Base-by-base conservation (phyloP, 2,329 filamentous ascomycete species). In the Fusarium nelsonii region DNA sequence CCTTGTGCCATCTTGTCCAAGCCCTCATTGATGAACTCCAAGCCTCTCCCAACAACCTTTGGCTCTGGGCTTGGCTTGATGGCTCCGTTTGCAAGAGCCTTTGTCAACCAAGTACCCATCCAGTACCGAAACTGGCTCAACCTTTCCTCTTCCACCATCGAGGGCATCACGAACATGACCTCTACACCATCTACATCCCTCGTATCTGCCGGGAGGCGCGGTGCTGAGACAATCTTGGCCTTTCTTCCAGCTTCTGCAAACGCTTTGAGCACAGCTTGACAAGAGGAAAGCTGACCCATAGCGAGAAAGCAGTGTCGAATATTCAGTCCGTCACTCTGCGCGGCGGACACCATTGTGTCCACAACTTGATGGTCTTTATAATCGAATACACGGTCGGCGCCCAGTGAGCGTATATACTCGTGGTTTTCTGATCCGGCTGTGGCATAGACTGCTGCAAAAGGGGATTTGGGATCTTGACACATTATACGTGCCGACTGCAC, bases 261-360 rank as follows among this genome's bases (percentile, higher is more conserved):
- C 2, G 73, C 64, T 52, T 79, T 75, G 1, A 83, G 72, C 6
- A 83, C 76, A 44, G 69, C 70, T 53, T 82, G 81, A 28, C 81
- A 83, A 1, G 33, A 18, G 9, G 63, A 68, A 26, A 81, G 59
- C 14, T 80, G 41, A 1, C 82, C 82, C 0, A 65, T 80, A 1
- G 80, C 81, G 44, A 83, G 80, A 58, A 83, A 84, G 30, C 81
- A 82, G 30, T 79, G 73, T 8, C 78, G 76, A 45, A 84, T 78
- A 15, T 74, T 68, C 2, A 83, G 32, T 0, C 76, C 77, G 18
- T 83, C 79, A 8, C 76, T 64, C 5, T 52, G 77, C 1, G 80
- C 82, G 2, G 78, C 76, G 0, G 76, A 72, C 23, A 81, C 50
- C 11, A 84, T 81, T 3, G 53, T 54, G 7, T 77, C 68, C 7